Evolutionary conservation across 768 basidiomycete genomes (phyloP).

Genomic region (Pleurotus ostreatus): DNA sequence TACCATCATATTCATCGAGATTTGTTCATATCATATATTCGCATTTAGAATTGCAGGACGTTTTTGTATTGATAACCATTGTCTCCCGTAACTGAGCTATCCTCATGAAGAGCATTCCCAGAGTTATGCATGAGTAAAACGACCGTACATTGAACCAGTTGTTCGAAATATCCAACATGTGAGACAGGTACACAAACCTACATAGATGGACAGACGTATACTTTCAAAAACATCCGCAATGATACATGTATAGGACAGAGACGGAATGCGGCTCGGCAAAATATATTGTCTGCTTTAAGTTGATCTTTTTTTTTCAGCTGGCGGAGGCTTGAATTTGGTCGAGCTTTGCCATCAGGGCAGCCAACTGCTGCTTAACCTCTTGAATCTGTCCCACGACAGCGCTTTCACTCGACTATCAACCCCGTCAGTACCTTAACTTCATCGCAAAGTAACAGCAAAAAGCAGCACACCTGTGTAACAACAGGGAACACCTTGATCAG

Average conservation of each 20-base stretch:
- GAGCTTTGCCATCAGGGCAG: slow-evolving; percentile 32
- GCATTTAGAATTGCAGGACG: too few species aligned
- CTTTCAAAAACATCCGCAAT: neutral
- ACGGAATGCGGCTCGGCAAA: too few species aligned
- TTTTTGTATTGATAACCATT: too few species aligned
- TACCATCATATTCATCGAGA: too few species aligned
- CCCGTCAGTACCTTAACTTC: neutral
- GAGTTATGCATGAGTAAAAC: slow-evolving; percentile 34
- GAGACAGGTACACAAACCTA: slow-evolving; percentile 83
- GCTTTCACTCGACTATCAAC: slow-evolving; percentile 61
- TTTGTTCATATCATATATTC: too few species aligned
- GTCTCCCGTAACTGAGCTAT: neutral
- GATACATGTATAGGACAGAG: neutral
- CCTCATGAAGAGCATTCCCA: slow-evolving; percentile 41
- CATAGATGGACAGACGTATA: slow-evolving; percentile 44
- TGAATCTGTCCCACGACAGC: slow-evolving; percentile 62
- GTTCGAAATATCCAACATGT: slow-evolving; percentile 54
- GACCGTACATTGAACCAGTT: slow-evolving; percentile 85
- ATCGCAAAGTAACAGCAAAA: neutral
- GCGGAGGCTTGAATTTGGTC: slow-evolving; percentile 15
- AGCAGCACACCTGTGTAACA: slow-evolving; percentile 49
- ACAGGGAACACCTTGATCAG: slow-evolving; percentile 72
- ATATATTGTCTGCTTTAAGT: too few species aligned
- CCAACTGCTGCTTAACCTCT: slow-evolving; percentile 47
- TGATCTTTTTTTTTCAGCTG: too few species aligned